These are phyloP conservation scores for Phytophthora fragariae DNA, from an alignment of 352 stramenopile genomes.

Conservation along the genomic window DNA sequence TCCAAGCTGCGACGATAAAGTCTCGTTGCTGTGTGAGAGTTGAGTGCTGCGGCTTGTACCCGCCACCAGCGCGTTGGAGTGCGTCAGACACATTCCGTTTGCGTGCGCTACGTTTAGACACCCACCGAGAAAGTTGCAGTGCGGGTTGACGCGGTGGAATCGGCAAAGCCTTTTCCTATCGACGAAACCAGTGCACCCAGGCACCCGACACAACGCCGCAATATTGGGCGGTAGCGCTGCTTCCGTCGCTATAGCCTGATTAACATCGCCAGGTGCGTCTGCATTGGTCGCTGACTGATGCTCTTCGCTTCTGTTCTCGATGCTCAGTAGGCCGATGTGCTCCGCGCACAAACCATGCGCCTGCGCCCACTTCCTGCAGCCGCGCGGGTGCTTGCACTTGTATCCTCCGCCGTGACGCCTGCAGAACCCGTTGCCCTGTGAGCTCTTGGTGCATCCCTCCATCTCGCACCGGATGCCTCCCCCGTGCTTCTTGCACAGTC, in stretches of 20 bases:
- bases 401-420: constrained; percentile 3
- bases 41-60: background rate
- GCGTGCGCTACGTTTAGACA: constrained; percentile 6
- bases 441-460: background rate
- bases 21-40: background rate
- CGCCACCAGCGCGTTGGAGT: background rate
- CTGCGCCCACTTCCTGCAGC: constrained; percentile 13
- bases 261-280: background rate
- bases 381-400: constrained; percentile 7
- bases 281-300: background rate
- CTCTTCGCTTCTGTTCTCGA: background rate
- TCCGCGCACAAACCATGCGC: constrained; percentile 2
- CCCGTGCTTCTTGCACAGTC: constrained; percentile 9
- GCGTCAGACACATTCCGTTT: constrained; percentile 12
- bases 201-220: background rate
- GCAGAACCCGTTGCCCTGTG: background rate
- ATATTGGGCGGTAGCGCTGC: background rate
- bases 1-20: background rate
- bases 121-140: constrained; percentile 4
- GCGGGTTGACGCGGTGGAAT: constrained; percentile 10
- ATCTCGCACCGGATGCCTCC: background rate
- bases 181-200: background rate
- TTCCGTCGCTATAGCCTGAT: background rate
- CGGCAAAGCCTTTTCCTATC: constrained; percentile 8
- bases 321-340: background rate